Evolutionary conservation across 75 land plant species (phyloP), one percentile per base, ranked within the genome.

Genomic region (Picea sitchensis): DNA sequence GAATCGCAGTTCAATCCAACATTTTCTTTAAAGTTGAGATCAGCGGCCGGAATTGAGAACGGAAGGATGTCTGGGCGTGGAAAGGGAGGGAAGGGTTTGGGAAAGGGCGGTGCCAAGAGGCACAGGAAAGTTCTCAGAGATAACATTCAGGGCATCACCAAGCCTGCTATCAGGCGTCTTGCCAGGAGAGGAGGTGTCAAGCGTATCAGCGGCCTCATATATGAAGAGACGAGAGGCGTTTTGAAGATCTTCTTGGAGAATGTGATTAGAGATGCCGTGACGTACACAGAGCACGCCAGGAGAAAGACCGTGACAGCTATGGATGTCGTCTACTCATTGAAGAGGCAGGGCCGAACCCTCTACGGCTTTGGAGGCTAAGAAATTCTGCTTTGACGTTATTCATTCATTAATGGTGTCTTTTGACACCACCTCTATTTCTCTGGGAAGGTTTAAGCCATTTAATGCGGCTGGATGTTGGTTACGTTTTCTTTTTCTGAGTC

Each of bases 251-350:
- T 78, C 65, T n/a, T 78, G 15, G 80, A 78, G 80, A 78, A 78
- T 14, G 80, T 64, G n/a, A 78, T 77, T 61, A 59, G 44, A 8
- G 80, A 78, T 78, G 80, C 51, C 17, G 73, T 78, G 5, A 65
- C 83, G 9, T 84, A 81, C 79, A 84, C 34, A 14, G 84, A 84
- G 85, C 85, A 84, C 15, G 85, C 85, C 5, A 41, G 44, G 44
- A 41, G 44, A 41, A 41, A 41, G 44, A 41, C 44, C 0, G 44
- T 41, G 44, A 84, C 85, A 15, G 71, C 85, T 58, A 84, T 84
- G 85, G 85, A 84, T 31, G 85, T 81, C 9, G 84, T 84, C 13
- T 81, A 84, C 36, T 79, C 85, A 0, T 56, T 84, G 26, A 84
- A 84, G 78, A 18, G 67, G 4, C 84, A 84, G 73, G 75, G 82